Evolutionary conservation across 805 yeast species (phyloP), one percentile per base, ranked within the genome.

Genomic region (Alloascoidea hylecoeti): DNA sequence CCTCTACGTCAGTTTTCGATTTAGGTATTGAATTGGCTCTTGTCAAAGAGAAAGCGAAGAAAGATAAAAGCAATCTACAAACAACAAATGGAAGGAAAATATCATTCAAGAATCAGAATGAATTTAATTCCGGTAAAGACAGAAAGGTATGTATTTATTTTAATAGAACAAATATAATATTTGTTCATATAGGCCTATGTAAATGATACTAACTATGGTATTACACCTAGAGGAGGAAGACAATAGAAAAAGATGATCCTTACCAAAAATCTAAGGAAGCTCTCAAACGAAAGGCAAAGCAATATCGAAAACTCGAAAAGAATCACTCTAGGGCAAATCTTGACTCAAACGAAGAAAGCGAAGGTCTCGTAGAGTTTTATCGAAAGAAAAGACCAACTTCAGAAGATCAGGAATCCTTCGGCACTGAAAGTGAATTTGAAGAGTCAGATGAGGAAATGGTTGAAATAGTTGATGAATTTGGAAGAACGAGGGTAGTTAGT

Each of bases 381-480:
- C 18, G 35, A 18, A 15, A 35, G 5, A 39, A 18, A 16, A 12
- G 15, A 17, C 28, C 15, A 6, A 23, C 33, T 23, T 38, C 28
- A 14, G 4, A 12, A 3, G 16, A 18, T 12, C 15, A 12, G 16
- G 27, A 23, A 13, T 16, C 17, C 14, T 37, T 28, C 17, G 15
- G 12, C 4, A 39, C 33, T 33, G 38, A 39, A 3, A 17, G 16
- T 4, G 37, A 34, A n/a, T 5, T 16, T 12, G 38, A 23, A 18
- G n/a, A n/a, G 13, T 32, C 15, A 17, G 47, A 38, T 4, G 37
- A 39, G 12, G 45, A 44, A 16, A 15, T 41, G 38, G 41, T 42
- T 15, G 51, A 48, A 34, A 39, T 47, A 13, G 42, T 33, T 6
- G 52, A 49, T 38, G 40, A 43, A 33, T 49, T 42, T 44, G 53